Conservation (phyloP, 805 yeast species). For the Scheffersomyces coipomensis region DNA sequence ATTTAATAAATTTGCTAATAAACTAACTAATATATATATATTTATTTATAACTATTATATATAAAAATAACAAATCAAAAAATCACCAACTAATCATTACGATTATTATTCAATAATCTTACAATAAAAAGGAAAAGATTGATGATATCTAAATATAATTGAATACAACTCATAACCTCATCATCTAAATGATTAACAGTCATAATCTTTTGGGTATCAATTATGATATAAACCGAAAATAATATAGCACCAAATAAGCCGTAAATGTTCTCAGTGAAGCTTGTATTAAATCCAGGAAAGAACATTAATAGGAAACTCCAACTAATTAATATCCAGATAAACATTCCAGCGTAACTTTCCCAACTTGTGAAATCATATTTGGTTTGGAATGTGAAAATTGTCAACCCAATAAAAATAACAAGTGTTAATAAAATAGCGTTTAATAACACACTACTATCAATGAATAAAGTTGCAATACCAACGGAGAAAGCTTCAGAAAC, state of each 20-base stretch:
- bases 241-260: slow-evolving; percentile 72
- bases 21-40: no score
- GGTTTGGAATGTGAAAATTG: slow-evolving; percentile 73
- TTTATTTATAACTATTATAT: background rate
- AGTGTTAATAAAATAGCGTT: slow-evolving; percentile 71
- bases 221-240: slow-evolving; percentile 67
- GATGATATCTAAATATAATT: slow-evolving; percentile 77
- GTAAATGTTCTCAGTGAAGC: slow-evolving; percentile 63
- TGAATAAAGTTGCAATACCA: slow-evolving; percentile 63
- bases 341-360: slow-evolving; percentile 55
- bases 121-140: slow-evolving; percentile 77
- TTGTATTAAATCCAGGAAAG: slow-evolving; percentile 48
- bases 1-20: no score
- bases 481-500: slow-evolving; percentile 70
- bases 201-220: slow-evolving; percentile 81
- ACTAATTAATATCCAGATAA: slow-evolving; percentile 67
- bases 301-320: slow-evolving; percentile 70
- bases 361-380: slow-evolving; percentile 72
- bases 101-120: slow-evolving; percentile 49
- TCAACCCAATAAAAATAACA: slow-evolving; percentile 71
- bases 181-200: slow-evolving; percentile 77
- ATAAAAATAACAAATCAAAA: no score
- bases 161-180: slow-evolving; percentile 77
- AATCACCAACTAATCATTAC: slow-evolving; percentile 13
- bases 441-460: slow-evolving; percentile 61